Evolutionary conservation across 2,329 filamentous ascomycete genomes (phyloP).

Genomic region (Neopestalotiopsis sp.): DNA sequence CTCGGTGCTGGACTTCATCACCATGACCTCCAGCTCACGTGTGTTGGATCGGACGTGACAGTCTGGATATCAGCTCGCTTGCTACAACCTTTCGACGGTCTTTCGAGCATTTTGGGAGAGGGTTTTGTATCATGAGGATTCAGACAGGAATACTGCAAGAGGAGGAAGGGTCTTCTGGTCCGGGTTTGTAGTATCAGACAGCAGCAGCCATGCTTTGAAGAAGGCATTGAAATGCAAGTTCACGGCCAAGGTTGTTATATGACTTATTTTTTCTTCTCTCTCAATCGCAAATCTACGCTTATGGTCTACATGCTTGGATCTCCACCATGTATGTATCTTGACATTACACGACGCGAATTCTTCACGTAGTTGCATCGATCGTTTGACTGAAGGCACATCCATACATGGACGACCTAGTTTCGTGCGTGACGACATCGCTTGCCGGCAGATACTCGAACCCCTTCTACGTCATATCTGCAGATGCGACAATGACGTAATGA

Average conservation of each 20-base stretch:
- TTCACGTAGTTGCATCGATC: slow-evolving; percentile 8
- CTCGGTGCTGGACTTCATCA: not conserved
- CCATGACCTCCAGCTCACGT: not conserved
- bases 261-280: not conserved
- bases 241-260: slow-evolving; percentile 1
- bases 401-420: not conserved
- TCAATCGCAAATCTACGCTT: slow-evolving; percentile 9
- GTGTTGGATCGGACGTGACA: slow-evolving; percentile 4
- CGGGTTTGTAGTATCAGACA: slow-evolving; percentile 6
- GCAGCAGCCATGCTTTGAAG: not conserved
- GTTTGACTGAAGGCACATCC: not conserved
- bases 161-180: not conserved
- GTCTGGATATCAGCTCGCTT: not conserved
- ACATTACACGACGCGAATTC: slow-evolving; percentile 7
- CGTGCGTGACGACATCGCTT: slow-evolving; percentile 17
- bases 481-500: slow-evolving; percentile 12
- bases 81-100: not conserved
- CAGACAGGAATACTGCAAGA: slow-evolving; percentile 1
- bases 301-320: not conserved
- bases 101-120: not conserved
- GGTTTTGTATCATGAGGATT: slow-evolving; percentile 4
- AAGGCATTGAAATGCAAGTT: slow-evolving; percentile 16
- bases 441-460: not conserved
- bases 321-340: slow-evolving; percentile 14
- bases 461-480: slow-evolving; percentile 17